Evolutionary conservation across 139 green algal genomes (phyloP).

Genomic region (Micractinium sp.): DNA sequence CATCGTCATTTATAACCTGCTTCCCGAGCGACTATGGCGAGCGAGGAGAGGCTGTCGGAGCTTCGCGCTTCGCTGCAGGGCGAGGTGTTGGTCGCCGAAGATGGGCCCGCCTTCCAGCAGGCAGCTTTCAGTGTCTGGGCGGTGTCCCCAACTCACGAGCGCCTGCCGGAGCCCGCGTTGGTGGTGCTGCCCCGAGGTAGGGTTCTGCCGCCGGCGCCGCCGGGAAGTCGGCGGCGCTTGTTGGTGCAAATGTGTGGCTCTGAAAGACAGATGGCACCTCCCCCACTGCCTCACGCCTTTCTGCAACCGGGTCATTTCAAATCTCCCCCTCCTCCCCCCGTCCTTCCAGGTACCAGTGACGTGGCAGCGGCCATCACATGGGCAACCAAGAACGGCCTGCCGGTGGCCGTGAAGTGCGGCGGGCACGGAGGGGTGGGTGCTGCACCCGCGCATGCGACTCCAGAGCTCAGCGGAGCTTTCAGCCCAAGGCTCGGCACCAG

Average conservation of each 20-base stretch:
- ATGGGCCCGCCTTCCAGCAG: neutral
- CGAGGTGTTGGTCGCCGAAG: neutral
- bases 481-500: neutral
- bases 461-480: too few species aligned
- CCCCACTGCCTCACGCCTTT: neutral
- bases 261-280: too few species aligned
- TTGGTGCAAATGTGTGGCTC: neutral
- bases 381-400: neutral
- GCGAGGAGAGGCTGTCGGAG: too few species aligned
- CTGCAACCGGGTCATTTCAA: neutral
- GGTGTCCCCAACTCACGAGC: neutral
- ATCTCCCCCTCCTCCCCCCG: neutral
- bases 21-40: too few species aligned
- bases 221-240: neutral
- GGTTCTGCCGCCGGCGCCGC: neutral
- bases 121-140: neutral
- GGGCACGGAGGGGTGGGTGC: conserved; percentile 25
- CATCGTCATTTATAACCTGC: too few species aligned
- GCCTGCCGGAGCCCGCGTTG: neutral
- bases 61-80: neutral
- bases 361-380: conserved; percentile 24
- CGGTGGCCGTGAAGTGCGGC: conserved; percentile 13
- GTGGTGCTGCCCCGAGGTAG: neutral
- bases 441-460: too few species aligned
- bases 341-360: conserved; percentile 12